A percentile compares a stretch with the other conserved stretches of the same genome.
Evolutionary conservation across 805 yeast genomes (phyloP).

Genomic region (Wickerhamomyces alni): DNA sequence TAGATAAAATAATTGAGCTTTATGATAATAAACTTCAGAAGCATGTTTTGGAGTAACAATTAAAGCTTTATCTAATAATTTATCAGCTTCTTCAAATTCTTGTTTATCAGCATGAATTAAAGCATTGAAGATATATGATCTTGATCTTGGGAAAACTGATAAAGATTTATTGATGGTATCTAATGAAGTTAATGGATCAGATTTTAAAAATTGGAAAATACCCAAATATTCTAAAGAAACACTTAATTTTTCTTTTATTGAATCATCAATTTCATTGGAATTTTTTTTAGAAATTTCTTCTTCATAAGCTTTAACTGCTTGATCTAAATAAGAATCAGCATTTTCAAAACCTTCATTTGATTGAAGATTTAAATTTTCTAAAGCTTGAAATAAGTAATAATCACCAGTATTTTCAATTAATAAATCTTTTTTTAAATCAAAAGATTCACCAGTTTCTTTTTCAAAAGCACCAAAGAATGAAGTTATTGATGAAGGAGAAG

Average conservation of each 20-base stretch:
- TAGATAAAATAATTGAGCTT: conserved; percentile 86
- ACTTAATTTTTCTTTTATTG: conserved; percentile 39
- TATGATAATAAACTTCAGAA: conserved; percentile 86
- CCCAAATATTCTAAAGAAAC: conserved; percentile 81
- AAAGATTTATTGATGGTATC: conserved; percentile 61
- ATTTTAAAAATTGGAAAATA: conserved; percentile 76
- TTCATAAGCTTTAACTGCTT: conserved; percentile 48
- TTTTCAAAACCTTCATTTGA: conserved; percentile 31
- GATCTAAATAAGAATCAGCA: conserved; percentile 39
- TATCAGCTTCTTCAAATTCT: conserved; percentile 60
- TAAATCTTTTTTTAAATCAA: conserved; percentile 38
- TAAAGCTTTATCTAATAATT: conserved; percentile 68
- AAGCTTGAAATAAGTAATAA: conserved; percentile 57
- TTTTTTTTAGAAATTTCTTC: conserved; percentile 16
- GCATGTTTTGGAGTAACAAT: conserved; percentile 54
- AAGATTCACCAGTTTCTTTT: conserved; percentile 39
- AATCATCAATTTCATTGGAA: conserved; percentile 17
- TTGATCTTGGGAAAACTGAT: conserved; percentile 64
- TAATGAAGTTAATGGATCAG: conserved; percentile 61
- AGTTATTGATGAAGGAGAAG: conserved; percentile 76
- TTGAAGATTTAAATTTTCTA: conserved; percentile 45
- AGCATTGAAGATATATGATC: conserved; percentile 78
- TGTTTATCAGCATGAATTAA: conserved; percentile 78
- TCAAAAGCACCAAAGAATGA: conserved; percentile 87
- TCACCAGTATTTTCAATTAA: conserved; percentile 48